Conservation (phyloP, 1,284 basidiomycete genomes). For the Ganoderma leucocontextum region DNA sequence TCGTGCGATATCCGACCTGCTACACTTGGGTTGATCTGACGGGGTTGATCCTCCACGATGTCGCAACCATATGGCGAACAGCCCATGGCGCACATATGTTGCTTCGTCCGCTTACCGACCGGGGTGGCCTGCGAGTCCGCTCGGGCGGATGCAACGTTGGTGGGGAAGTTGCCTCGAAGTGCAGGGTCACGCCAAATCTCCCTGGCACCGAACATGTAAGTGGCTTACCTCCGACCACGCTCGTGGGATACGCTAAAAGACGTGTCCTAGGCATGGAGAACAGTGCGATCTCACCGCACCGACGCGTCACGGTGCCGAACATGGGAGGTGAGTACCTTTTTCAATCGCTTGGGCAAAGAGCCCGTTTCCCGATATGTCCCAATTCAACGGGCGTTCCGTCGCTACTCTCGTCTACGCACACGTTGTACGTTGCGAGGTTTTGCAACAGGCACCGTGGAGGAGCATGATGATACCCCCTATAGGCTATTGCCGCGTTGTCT, state of each 20-base stretch:
- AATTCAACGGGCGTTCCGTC: constrained; percentile 3
- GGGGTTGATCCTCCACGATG: neutral
- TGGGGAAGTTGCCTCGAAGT: neutral
- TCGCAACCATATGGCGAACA: neutral
- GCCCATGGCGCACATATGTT: neutral
- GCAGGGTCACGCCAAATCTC: neutral
- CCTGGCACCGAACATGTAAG: neutral
- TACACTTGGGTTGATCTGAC: neutral
- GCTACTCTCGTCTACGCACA: neutral
- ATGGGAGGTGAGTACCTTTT: constrained; percentile 6
- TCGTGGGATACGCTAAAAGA: neutral
- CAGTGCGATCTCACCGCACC: constrained; percentile 3
- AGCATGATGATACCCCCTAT: neutral
- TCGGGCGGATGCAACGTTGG: neutral
- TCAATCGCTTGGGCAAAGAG: neutral
- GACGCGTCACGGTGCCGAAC: neutral
- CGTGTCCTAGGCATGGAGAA: neutral
- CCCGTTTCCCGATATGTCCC: neutral
- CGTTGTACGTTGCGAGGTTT: neutral
- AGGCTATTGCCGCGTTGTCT: neutral
- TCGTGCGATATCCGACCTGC: constrained; percentile 1
- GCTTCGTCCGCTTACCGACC: neutral
- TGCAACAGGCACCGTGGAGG: neutral
- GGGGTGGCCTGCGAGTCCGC: neutral
- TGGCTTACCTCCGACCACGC: neutral